Evolutionary conservation across 2,329 filamentous ascomycete species (phyloP).

Genomic region (Colletotrichum caudatum): DNA sequence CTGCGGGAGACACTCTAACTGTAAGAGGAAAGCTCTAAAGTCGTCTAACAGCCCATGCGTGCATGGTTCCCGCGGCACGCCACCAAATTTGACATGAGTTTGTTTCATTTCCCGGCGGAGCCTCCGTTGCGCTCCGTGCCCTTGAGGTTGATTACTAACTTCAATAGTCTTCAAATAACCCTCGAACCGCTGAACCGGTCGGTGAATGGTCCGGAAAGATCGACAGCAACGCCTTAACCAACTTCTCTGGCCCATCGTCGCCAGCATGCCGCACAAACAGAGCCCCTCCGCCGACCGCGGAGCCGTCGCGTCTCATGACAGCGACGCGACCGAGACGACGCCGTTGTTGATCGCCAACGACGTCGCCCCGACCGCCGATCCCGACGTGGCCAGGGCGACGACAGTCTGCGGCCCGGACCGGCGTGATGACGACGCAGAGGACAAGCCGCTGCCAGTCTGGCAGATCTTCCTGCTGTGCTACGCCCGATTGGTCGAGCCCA

Average conservation of each 20-base stretch:
- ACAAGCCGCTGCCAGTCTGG: constrained; percentile 27
- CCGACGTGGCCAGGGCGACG: constrained; percentile 28
- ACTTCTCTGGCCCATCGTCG: neutral
- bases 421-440: constrained; percentile 8
- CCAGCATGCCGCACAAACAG: constrained; percentile 8
- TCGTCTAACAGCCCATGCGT: neutral
- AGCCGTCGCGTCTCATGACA: neutral
- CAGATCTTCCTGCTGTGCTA: constrained; percentile 82
- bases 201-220: neutral
- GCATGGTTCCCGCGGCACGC: neutral
- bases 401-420: constrained; percentile 19
- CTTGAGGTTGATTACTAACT: no score
- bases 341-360: constrained; percentile 24
- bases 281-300: neutral
- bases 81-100: neutral
- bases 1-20: neutral
- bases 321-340: constrained; percentile 27
- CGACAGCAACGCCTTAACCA: neutral
- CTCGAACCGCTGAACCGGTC: neutral
- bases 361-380: constrained; percentile 30
- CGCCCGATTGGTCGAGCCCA: constrained; percentile 77
- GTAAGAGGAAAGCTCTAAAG: neutral
- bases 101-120: neutral
- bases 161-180: neutral
- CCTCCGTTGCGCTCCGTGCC: constrained; percentile 4